Evolutionary conservation across 1,284 basidiomycete genomes (phyloP).

Genomic region (Thecaphora thlaspeos): DNA sequence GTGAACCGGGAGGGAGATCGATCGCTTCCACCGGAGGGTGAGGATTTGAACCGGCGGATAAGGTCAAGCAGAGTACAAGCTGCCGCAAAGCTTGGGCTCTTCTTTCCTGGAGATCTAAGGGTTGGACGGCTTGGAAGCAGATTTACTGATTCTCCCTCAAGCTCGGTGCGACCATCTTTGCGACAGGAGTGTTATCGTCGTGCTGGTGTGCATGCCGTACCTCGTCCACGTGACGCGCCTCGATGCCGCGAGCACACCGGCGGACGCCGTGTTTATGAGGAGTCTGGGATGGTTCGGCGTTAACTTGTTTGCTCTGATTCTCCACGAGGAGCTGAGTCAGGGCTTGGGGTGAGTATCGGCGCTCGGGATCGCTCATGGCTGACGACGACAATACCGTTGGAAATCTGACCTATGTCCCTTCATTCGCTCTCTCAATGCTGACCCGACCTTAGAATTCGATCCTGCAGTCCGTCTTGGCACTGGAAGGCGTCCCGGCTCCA

Average conservation of each 20-base stretch:
- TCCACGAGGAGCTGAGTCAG: conserved; percentile 50
- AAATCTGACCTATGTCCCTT: neutral
- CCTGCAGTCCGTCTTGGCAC: conserved; percentile 44
- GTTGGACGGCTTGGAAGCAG: conserved; percentile 66
- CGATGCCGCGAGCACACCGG: conserved; percentile 54
- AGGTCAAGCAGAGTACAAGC: conserved; percentile 61
- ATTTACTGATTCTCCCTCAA: conserved; percentile 71
- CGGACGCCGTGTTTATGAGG: conserved; percentile 48
- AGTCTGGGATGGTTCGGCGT: conserved; percentile 54
- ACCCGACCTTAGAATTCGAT: conserved; percentile 32
- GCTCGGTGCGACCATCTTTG: conserved; percentile 35
- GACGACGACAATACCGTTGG: conserved; percentile 6
- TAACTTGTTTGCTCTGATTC: conserved; percentile 44
- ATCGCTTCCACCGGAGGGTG: conserved; percentile 64
- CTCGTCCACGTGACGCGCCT: conserved; percentile 50
- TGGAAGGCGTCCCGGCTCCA: conserved; percentile 53
- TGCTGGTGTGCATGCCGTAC: conserved; percentile 41
- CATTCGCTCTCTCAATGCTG: neutral
- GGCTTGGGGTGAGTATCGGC: conserved; percentile 37
- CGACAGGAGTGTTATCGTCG: conserved; percentile 25
- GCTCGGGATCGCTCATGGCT: no score
- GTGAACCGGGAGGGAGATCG: conserved; percentile 65
- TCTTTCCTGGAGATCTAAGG: no score
- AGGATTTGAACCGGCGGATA: conserved; percentile 63
- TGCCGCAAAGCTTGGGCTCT: conserved; percentile 66